Evolutionary conservation across 176 grass and related monocot genomes (phyloP), one percentile per base, ranked within the genome.

Genomic region (Alopecurus myosuroides): DNA sequence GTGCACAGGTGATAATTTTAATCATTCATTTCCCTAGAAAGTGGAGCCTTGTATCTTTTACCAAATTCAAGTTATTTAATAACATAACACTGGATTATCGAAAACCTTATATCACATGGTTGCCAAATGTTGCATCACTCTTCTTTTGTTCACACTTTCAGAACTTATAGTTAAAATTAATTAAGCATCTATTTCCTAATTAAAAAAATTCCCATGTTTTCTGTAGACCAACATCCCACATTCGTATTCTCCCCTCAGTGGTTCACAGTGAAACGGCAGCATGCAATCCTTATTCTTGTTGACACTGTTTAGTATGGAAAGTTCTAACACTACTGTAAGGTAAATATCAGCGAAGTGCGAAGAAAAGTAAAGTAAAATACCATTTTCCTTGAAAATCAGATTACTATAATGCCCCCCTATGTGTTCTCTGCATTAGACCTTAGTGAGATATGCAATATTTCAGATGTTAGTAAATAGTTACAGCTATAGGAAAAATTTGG

Each of bases 271-370:
- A 97, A 91, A 82, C 86, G 92, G 9, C 92, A 94, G 55, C 95
- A 97, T 91, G 95, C 95, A 39, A 33, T 94, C 65, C 78, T 97
- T 91, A 94, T 97, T 89, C 92, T 97, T 9, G 75, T 87, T 70
- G 95, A 94, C 81, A 89, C 19, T 19, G 83, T 98, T 80, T 98
- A 98, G 70, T 98, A 94, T 85, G 90, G 88, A 52, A 98, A 95
- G 75, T 98, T 98, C 85, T 95, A 93, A 76, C 85, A 85, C 25
- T 92, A 95, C 83, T 98, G 96, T 78, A 94, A 95, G 93, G 93
- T 94, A 87, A 67, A 51, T 1, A 41, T 20, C 45, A 67, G 23
- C 28, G 3, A 67, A 30, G 1, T 84, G n/a, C n/a, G 11, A 29
- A 46, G 46, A 29, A 66, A 53, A 66, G 0, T 8, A 17, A 34